These are phyloP conservation scores for Coemansia sp. DNA, from an alignment of 192 early-diverging fungal species.

Conservation along the genomic window DNA sequence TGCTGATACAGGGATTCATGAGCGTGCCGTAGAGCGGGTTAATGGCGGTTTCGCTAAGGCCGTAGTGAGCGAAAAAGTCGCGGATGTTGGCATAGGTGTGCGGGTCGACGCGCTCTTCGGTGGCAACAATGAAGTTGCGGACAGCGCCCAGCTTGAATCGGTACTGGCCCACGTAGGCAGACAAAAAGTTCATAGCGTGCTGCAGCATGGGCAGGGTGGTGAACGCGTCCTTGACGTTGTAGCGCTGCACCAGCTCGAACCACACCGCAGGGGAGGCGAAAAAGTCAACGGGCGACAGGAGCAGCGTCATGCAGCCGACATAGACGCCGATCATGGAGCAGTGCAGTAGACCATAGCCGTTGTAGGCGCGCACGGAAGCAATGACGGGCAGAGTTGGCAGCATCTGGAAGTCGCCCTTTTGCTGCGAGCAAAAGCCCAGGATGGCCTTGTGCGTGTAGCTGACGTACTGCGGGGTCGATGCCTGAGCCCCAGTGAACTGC, in stretches of 20 bases:
- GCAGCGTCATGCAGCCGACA: slow-evolving; percentile 64
- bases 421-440: slow-evolving; percentile 48
- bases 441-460: slow-evolving; percentile 46
- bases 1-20: slow-evolving; percentile 80
- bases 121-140: slow-evolving; percentile 67
- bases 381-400: slow-evolving; percentile 43
- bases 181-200: slow-evolving; percentile 67
- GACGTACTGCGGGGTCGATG: slow-evolving; percentile 56
- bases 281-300: slow-evolving; percentile 69
- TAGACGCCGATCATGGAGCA: slow-evolving; percentile 59
- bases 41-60: slow-evolving; percentile 71
- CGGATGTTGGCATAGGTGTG: slow-evolving; percentile 58
- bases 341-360: slow-evolving; percentile 61
- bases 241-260: slow-evolving; percentile 75
- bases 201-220: slow-evolving; percentile 69
- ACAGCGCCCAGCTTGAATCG: slow-evolving; percentile 60
- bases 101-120: slow-evolving; percentile 61
- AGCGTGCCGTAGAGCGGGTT: slow-evolving; percentile 76
- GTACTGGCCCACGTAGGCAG: slow-evolving; percentile 49
- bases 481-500: slow-evolving; percentile 48
- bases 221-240: slow-evolving; percentile 73
- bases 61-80: slow-evolving; percentile 63
- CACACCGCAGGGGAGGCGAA: slow-evolving; percentile 64
- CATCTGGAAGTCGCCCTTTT: slow-evolving; percentile 61
- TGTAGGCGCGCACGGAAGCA: slow-evolving; percentile 56